These are phyloP conservation scores for Mycosarcoma mackinlayi DNA, from an alignment of 1,284 basidiomycete genomes.

Conservation along the genomic window DNA sequence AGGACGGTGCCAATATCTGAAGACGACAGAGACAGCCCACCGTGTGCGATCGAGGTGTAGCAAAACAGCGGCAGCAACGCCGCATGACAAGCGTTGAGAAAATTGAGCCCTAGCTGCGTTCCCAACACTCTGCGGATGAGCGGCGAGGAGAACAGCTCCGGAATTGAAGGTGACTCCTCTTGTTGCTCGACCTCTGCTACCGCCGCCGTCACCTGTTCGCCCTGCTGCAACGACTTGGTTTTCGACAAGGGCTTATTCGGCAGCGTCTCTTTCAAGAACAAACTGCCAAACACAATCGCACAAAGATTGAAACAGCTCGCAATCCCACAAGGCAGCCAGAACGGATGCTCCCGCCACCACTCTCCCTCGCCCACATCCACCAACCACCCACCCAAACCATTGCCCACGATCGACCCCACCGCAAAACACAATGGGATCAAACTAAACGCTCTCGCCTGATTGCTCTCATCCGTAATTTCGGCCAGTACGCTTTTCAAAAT, in stretches of 20 bases:
- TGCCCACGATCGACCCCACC: conserved; percentile 47
- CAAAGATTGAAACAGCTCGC: conserved; percentile 62
- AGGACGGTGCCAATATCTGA: conserved; percentile 51
- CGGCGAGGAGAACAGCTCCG: conserved; percentile 16
- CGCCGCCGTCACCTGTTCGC: background rate
- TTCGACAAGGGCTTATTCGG: conserved; percentile 32
- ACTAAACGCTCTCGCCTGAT: conserved; percentile 57
- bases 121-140: conserved; percentile 50
- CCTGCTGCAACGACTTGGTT: conserved; percentile 1
- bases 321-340: conserved; percentile 68
- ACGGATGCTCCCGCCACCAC: conserved; percentile 63
- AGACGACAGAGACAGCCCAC: conserved; percentile 43
- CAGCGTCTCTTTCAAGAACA: conserved; percentile 68
- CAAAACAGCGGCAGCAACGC: conserved; percentile 57
- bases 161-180: conserved; percentile 19
- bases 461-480: conserved; percentile 58
- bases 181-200: background rate
- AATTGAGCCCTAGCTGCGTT: conserved; percentile 50
- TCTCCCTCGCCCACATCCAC: conserved; percentile 36
- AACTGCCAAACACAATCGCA: conserved; percentile 60
- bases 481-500: conserved; percentile 53
- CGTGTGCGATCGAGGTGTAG: conserved; percentile 39
- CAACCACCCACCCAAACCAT: conserved; percentile 63
- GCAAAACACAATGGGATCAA: conserved; percentile 57
- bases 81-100: conserved; percentile 50